Percentiles rank a stretch among this genome's conserved stretches.
Conservation (phyloP, 2,329 filamentous ascomycete genomes). For the Xenoacremonium recifei region DNA sequence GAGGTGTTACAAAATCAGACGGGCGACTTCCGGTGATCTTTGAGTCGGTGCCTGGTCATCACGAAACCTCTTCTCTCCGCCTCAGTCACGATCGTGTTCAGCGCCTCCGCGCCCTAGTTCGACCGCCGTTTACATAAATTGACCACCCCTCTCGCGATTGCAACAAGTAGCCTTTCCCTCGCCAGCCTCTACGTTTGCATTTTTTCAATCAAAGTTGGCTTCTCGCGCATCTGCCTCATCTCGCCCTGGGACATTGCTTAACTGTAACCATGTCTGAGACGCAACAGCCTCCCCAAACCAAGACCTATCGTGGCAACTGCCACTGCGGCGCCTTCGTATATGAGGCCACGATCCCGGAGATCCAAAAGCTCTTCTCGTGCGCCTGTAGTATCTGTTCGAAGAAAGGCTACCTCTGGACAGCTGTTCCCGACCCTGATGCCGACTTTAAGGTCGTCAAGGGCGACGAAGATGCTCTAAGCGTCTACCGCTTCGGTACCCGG, state of each 20-base stretch:
- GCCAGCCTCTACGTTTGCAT: too few species aligned
- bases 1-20: too few species aligned
- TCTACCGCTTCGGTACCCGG: conserved; percentile 43
- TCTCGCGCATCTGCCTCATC: not conserved
- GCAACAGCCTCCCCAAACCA: conserved; percentile 9
- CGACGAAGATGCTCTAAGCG: conserved; percentile 35
- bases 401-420: conserved; percentile 43
- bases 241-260: not conserved
- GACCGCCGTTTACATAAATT: not conserved
- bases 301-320: conserved; percentile 56
- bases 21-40: not conserved
- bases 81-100: too few species aligned
- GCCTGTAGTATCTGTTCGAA: conserved; percentile 66
- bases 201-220: not conserved
- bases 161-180: too few species aligned
- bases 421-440: conserved; percentile 26
- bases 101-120: too few species aligned
- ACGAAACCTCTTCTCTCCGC: not conserved
- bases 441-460: conserved; percentile 48
- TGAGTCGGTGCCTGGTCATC: not conserved
- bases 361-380: conserved; percentile 56
- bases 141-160: not conserved
- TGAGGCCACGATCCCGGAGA: conserved; percentile 52
- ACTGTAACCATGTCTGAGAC: conserved; percentile 10
- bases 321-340: conserved; percentile 56